Base-by-base conservation (phyloP, 768 basidiomycete genomes). In the Phaeotremella skinneri region DNA sequence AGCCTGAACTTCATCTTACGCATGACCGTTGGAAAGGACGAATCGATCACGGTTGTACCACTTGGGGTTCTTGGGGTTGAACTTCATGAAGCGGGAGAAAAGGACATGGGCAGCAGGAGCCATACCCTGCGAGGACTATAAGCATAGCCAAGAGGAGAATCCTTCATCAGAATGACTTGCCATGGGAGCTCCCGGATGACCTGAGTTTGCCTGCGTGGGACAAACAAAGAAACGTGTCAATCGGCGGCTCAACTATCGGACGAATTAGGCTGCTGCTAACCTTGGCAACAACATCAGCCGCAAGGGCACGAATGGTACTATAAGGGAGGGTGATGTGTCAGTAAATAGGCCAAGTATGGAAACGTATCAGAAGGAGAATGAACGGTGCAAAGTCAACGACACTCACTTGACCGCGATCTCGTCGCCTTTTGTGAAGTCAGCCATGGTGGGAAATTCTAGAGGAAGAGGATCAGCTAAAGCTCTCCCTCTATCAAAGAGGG, bases 21-120 rank as follows among this genome's bases (percentile, higher is more conserved):
- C 87, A 66, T 78, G 91, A 85, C 91, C 91, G 74, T 94, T 94
- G 65, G 92, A 96, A 66, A 96, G 85, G 60, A 97, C 92, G 70
- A 94, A 97, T 79, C 92, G 87, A 81, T 96, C 92, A 61, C 93
- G 87, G 80, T 93, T 94, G 80, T 87, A 88, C 92, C 91, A 94
- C 78, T 90, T 87, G 41, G 91, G 85, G 81, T 83, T 87, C 78
- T 85, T 86, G 50, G 91, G 89, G 80, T 91, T 93, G 70, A 87
- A 86, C 64, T 88, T 88, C 80, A 96, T 77, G 83, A 91, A 90
- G 20, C 89, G 90, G 55, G 64, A 60, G 61, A 64, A 69, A 39
- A 76, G 66, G 54, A 77, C 68, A 67, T 78, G 76, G 54, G 76
- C 77, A 62, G 66, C 73, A n/a, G 74, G 73, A 39, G 75, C 74